Base-by-base conservation (phyloP, 495 filamentous ascomycete species). In the Aspergillus saccharolyticus region DNA sequence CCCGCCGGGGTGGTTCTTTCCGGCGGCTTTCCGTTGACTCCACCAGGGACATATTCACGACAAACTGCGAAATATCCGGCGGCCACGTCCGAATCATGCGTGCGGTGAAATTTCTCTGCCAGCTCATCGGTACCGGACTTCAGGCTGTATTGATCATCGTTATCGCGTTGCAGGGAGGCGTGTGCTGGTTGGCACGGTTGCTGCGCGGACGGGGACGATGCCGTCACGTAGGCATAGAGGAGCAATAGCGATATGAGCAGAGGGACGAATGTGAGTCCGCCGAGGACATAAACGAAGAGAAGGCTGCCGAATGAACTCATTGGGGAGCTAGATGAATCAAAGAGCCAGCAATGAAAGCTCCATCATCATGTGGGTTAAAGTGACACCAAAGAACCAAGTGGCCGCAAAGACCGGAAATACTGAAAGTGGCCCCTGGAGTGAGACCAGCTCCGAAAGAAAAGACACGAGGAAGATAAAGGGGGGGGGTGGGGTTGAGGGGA, bases 31-130 rank as follows among this genome's bases (percentile, higher is more conserved):
- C 91, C 93, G 74, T 94, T 95, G 62, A 93, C 84, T 49, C 90
- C 91, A 58, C 89, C 89, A 30, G 92, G 89, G 4, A 88, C 86
- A 72, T 92, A 97, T 74, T 96, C 91, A 58, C 94, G 82, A 66
- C 89, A 96, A 15, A 97, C 91, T 6, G 91, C 89, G 70, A 98
- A 98, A 73, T 96, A 96, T 45, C 91, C 91, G 12, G 90, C 88
- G 2, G 91, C 89, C 51, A 91, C 89, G 72, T 96, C 90, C n/a
- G 85, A 78, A 44, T 93, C 87, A 53, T 86, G 81, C 33, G 60
- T 74, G 30, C 81, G 76, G 60, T 79, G 74, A 63, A 81, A 82
- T 47, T 83, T 75, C 57, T 83, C 80, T 3, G 74, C 80, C 45
- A 83, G 66, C 50, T 74, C 71, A 64, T 76, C 75, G 45, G 77